Evolutionary conservation across 129 eudicot genomes (phyloP), one percentile per base, ranked within the genome.

Genomic region (Flaveria bidentis): DNA sequence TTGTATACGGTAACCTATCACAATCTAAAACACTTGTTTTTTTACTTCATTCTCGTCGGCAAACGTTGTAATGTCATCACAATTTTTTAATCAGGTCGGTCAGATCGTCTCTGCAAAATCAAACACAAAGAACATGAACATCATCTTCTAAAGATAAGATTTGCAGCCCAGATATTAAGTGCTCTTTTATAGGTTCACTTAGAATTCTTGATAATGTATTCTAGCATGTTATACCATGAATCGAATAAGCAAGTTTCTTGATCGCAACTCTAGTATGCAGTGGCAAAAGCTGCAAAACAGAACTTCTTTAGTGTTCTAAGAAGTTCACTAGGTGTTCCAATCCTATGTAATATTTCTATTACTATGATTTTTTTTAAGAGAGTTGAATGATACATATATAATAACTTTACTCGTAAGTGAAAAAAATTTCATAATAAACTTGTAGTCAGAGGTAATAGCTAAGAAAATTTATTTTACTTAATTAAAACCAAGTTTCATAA

Each of bases 51-150:
- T 20, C 33, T 1, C 7, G 41, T 36, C 0, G 41, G 0, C 5
- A 36, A n/a, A n/a, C n/a, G n/a, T n/a, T n/a, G n/a, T n/a, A n/a
- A n/a, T 36, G 7, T 5, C 28, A 5, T 9, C 18, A 12, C 67
- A 61, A 4, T 61, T 23, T 26, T 61, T 5, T 5, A 61, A 28
- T 0, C 3, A 1, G n/a, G 67, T 61, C 42, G 67, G 4, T 25
- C 10, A 23, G 66, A 58, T 3, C 69, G 41, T 16, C 76, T 69
- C 82, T 78, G 77, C 76, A 70, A 69, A 78, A 58, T 47, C 71
- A 70, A 8, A 64, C 69, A 64, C 13, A 36, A 9, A 25, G 18
- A 77, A 69, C 68, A 26, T 56, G 17, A 28, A 4, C 36, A 3
- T 22, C 36, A 58, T 22, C 65, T 3, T 58, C 7, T 36, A 36